Evolutionary conservation across 192 early-diverging fungal genomes (phyloP), one percentile per base, ranked within the genome.

Genomic region (Backusella circina): DNA sequence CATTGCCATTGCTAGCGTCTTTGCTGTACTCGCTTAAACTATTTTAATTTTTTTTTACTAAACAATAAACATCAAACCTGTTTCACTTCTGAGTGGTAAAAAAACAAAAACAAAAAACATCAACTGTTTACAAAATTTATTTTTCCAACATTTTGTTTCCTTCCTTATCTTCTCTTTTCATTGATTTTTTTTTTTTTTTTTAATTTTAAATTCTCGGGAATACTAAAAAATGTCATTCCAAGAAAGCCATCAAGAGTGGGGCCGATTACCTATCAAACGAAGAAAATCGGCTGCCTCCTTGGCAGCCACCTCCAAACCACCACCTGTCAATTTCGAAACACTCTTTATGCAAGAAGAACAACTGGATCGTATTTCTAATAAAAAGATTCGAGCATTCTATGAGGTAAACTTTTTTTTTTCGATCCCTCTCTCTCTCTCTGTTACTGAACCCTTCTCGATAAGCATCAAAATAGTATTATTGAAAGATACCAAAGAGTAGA

Each of bases 401-500:
- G 69, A 80, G 37, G 79, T 80, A 67, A 38, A 13, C 15, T 30
- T 18, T 33, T 3, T 31, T 41, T 4, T 41, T 41, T 41, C 12
- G 0, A 9, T 3, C 2, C 16, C 16, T 39, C 10, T 39, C 1
- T 39, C 0, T 39, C 13, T 41, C 16, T 39, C 16, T 41, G 12
- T 16, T 16, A 41, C 15, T 41, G 2, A 16, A 4, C 12, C 15
- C 3, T 41, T 41, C 16, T 39, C 38, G 36, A 69, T 28, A 28
- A 81, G 80, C 61, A 75, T 38, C 80, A 82, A 82, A 82, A 82
- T 61, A 69, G 72, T 26, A 71, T 77, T 26, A 75, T 82, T 26
- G 80, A 82, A 30, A 68, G 67, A 33, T 82, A 71, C 64, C 18
- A 72, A 12, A 73, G 78, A 64, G 76, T 82, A 2, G 80, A 82